Base-by-base conservation (phyloP, 192 early-diverging fungal genomes). In the Linnemannia elongata region DNA sequence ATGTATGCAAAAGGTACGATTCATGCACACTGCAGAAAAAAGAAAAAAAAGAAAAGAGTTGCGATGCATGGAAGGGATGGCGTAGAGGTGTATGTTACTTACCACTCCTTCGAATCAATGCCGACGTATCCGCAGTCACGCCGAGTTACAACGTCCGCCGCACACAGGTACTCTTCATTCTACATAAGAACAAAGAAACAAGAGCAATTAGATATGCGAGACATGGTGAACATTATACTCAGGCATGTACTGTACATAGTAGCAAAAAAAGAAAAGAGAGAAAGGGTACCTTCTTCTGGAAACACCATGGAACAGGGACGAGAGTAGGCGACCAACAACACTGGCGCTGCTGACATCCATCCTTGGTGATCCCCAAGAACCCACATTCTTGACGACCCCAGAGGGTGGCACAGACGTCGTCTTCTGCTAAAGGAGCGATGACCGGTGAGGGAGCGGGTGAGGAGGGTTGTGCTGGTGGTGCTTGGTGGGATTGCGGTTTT, bases 271-370 rank as follows among this genome's bases (percentile, higher is more conserved):
- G 38, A 38, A 3, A 12, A 8, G 44, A 71, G 38, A 13, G 9
- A 63, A 63, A 27, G 2, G 18, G 17, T 80, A 81, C 84, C 79
- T 87, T 87, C 76, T 81, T 80, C 36, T 87, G 74, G 70, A 87
- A 87, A 54, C 84, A 87, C 84, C 84, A 87, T 12, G 84, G 79
- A 41, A 87, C 68, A 15, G 85, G 85, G 8, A 72, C 76, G 24
- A 74, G 41, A 15, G 70, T 63, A 30, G 79, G 79, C 3, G 69
- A 35, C 85, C 85, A 87, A 52, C 85, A 87, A 47, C 85, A 87
- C 15, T 87, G 85, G 3, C 85, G 79, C 66, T 87, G 79, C 12
- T 20, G 49, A 52, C 85, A 87, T 1, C 30, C 71, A 1, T 81
- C 79, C 44, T 87, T 57, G 22, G 57, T 63, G 68, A 87, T 87